Conservation (phyloP, 805 yeast genomes). For the Metschnikowia anglica region DNA sequence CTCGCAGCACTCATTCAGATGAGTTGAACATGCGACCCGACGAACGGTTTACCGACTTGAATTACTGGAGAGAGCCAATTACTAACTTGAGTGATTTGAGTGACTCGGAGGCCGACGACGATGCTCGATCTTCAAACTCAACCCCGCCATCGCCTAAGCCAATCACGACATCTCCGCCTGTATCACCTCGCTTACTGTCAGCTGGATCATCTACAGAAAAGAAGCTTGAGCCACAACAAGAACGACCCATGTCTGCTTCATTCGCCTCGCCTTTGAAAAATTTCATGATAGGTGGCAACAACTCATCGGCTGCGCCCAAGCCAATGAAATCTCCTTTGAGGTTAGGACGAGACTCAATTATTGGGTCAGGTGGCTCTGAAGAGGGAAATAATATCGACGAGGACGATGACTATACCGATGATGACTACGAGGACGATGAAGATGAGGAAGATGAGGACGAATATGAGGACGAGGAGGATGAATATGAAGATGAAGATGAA, state of each 20-base stretch:
- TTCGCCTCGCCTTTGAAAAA: constrained; percentile 43
- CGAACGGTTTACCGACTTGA: constrained; percentile 78
- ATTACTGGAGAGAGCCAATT: constrained; percentile 88
- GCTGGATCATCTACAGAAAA: constrained; percentile 1
- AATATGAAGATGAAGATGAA: constrained; percentile 5
- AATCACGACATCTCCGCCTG: constrained; percentile 6
- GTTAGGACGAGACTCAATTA: constrained; percentile 4
- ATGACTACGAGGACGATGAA: constrained; percentile 4
- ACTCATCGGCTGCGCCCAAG: constrained; percentile 24
- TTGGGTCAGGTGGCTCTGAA: constrained; percentile 9
- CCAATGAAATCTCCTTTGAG: constrained; percentile 25
- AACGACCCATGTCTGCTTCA: constrained; percentile 37
- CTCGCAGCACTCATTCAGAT: constrained; percentile 23
- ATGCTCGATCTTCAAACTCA: constrained; percentile 9
- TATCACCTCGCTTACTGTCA: constrained; percentile 11
- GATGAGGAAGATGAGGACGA: constrained; percentile 9
- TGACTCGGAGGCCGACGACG: constrained; percentile 44
- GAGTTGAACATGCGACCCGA: constrained; percentile 42
- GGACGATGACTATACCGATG: constrained; percentile 12
- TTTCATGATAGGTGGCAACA: constrained; percentile 38
- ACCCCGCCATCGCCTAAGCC: constrained; percentile 11
- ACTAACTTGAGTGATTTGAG: constrained; percentile 58
- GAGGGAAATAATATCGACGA: constrained; percentile 11
- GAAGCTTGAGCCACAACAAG: constrained; percentile 11
- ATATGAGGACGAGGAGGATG: constrained; percentile 3